Evolutionary conservation across 192 early-diverging fungal species (phyloP).

Genomic region (Pilobolus umbonatus): DNA sequence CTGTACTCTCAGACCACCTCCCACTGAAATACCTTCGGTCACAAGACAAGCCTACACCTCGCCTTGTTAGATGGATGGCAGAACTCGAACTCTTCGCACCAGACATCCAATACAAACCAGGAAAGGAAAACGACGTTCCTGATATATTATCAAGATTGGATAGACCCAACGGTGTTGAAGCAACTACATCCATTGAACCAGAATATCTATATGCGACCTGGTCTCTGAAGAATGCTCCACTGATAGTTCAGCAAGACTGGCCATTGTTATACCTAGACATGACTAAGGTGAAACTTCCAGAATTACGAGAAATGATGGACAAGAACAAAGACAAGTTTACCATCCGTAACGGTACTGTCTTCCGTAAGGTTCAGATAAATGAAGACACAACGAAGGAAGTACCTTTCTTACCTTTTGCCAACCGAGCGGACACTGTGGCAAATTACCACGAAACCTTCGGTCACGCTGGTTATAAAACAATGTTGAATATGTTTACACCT

Average conservation of each 20-base stretch:
- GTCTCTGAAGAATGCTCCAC: background rate
- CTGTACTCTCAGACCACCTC: background rate
- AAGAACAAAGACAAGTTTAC: background rate
- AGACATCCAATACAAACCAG: constrained; percentile 11
- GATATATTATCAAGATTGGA: constrained; percentile 2
- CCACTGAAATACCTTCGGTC: background rate
- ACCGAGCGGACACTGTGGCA: background rate
- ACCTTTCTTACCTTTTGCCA: background rate
- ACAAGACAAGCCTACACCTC: constrained; percentile 3
- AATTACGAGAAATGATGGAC: background rate
- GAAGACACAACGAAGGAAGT: background rate
- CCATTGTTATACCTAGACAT: background rate
- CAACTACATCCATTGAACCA: background rate
- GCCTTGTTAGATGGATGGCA: background rate
- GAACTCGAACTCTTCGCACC: constrained; percentile 11
- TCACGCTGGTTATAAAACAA: background rate
- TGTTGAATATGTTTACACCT: background rate
- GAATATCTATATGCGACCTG: background rate
- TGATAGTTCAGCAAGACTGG: background rate
- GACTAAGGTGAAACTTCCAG: background rate
- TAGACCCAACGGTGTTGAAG: background rate
- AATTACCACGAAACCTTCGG: constrained; percentile 2
- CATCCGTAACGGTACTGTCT: background rate
- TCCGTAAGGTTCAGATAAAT: background rate
- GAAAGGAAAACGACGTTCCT: constrained; percentile 7